Base-by-base conservation (phyloP, 768 basidiomycete species). In the Lactarius sanguifluus region DNA sequence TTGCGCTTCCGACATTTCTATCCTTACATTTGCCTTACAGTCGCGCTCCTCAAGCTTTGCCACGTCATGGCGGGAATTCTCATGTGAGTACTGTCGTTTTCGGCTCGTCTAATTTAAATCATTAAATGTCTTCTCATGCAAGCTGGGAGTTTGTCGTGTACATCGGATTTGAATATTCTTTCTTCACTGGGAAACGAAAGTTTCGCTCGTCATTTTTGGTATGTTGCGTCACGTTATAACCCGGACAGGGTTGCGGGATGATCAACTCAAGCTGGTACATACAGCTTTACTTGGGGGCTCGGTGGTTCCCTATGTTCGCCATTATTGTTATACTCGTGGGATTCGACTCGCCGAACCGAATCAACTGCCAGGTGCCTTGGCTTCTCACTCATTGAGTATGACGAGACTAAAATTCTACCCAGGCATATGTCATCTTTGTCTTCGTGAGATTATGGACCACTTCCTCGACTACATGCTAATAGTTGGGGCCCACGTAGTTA, bases 21-120 rank as follows among this genome's bases (percentile, higher is more conserved):
- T 5, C 15, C 16, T 55, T 5, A 55, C 1, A 28, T 56, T 55
- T 62, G 38, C 20, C 30, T 16, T 41, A 28, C 38, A 58, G 36
- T 30, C 34, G n/a, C 59, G 47, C 25, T 52, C 12, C 9, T 45
- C 57, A 62, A 69, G 32, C 5, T 59, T 9, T 7, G 40, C 10
- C 61, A 62, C 55, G 3, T 43, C 36, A 16, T 69, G 59, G 60
- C 38, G 15, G 68, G 68, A 45, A 5, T 69, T 43, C 55, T 61
- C 56, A 59, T 67, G 68, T 65, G 56, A 50, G 55, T 9, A 9
- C n/a, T 34, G 43, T 34, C 34, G 10, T 30, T 25, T 43, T 16
- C 2, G 18, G 25, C 50, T 40, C 23, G 28, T 30, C 38, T 40
- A 15, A 40, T 15, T 40, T 15, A 5, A 15, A 6, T 40, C 15